Base-by-base conservation (phyloP, 2,329 filamentous ascomycete species). In the Nigrograna mackinnonii region DNA sequence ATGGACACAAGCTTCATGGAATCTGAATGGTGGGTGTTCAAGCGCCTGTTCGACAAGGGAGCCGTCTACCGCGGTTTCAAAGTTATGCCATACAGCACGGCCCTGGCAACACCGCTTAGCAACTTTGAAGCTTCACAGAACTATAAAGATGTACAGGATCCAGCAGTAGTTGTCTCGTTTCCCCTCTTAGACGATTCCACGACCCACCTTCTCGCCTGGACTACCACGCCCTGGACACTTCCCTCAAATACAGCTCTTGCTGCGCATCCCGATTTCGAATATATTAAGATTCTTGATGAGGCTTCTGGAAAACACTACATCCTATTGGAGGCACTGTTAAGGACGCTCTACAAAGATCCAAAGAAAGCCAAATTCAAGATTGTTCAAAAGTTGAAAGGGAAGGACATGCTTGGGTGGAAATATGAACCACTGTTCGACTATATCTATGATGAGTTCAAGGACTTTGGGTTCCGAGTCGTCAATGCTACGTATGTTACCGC, bases 1-100 rank as follows among this genome's bases (percentile, higher is more conserved):
- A 96, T 96, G 90, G 87, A 97, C 67, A 79, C 86, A n/a, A 85
- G 77, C 16, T 97, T 95, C 73, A 97, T 96, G 92, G 92, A 96
- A 74, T 87, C 87, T 0, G 84, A 89, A 52, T 97, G 92, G 92
- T 96, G 92, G 91, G 87, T 94, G 14, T 96, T 96, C 77, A 95
- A 94, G 75, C 84, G 92, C 66, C 79, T 96, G 18, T 95, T 89
- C 67, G 88, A 95, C 57, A 95, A 96, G 72, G 88, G 84, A 43
- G 78, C 87, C 49, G 90, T 96, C 41, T 97, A 96, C 68, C 87
- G 90, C 55, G 91, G 90, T 32, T 88, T 94, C 70, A 84, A 86
- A 62, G 90, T 97, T 49, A 94, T 97, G 89, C 92, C 92, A 11
- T 97, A 94, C 70, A 96, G 90, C 21, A 96, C 91, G 2, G 90